Evolutionary conservation across 768 basidiomycete species (phyloP).

Genomic region (Mycena chlorophos): DNA sequence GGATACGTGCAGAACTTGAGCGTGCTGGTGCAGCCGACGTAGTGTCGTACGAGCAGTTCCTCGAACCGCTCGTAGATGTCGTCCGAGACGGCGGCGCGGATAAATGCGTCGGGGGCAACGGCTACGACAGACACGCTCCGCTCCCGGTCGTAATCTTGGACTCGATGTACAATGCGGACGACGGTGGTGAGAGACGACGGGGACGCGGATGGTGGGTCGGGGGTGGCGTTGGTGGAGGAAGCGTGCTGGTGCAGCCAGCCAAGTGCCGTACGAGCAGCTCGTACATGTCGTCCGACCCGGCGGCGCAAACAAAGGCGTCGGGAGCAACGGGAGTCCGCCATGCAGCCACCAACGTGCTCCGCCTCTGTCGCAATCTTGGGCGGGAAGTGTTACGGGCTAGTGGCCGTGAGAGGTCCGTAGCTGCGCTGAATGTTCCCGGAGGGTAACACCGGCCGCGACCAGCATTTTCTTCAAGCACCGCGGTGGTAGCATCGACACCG

Average conservation of each 20-base stretch:
- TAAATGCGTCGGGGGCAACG: slow-evolving; percentile 63
- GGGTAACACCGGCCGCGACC: slow-evolving; percentile 67
- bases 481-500: slow-evolving; percentile 82
- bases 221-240: no score
- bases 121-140: slow-evolving; percentile 70
- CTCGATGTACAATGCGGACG: slow-evolving; percentile 67
- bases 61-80: slow-evolving; percentile 71
- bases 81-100: slow-evolving; percentile 54
- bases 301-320: no score
- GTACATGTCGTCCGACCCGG: no score
- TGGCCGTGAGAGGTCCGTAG: slow-evolving; percentile 26
- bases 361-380: no score
- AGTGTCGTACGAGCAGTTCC: slow-evolving; percentile 86
- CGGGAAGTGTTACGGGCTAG: slow-evolving; percentile 33
- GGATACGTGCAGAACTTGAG: slow-evolving; percentile 95
- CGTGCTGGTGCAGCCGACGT: slow-evolving; percentile 80
- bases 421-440: slow-evolving; percentile 40
- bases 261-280: no score
- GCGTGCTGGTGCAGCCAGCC: no score
- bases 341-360: no score
- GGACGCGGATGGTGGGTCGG: slow-evolving; percentile 70
- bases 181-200: slow-evolving; percentile 67
- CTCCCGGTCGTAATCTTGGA: slow-evolving; percentile 85
- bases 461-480: slow-evolving; percentile 70
- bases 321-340: no score